Conservation (phyloP, 768 basidiomycete species). For the Lentinula lateritia region DNA sequence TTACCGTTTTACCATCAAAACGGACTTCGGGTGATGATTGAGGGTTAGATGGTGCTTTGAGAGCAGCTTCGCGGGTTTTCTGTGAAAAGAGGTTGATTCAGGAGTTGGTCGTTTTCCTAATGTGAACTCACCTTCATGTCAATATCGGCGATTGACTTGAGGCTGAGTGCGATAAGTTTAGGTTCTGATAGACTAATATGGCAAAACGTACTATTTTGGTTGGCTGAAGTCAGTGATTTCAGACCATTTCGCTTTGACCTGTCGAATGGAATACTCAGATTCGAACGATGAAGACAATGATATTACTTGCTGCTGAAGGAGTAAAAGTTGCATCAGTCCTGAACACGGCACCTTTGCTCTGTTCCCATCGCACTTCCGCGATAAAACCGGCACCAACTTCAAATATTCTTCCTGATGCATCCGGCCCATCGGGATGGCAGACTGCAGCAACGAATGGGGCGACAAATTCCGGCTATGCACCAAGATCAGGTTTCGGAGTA, state of each 20-base stretch:
- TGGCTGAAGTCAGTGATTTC: slow-evolving; percentile 78
- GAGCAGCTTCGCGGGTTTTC: slow-evolving; percentile 61
- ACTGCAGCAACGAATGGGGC: slow-evolving; percentile 90
- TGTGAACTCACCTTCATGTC: slow-evolving; percentile 42
- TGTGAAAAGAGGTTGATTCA: slow-evolving; percentile 11
- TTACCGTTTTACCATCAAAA: slow-evolving; percentile 86
- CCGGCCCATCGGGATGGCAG: slow-evolving; percentile 77
- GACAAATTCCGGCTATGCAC: slow-evolving; percentile 74
- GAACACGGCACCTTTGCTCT: slow-evolving; percentile 83
- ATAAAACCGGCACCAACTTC: slow-evolving; percentile 92
- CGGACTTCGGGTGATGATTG: slow-evolving; percentile 68
- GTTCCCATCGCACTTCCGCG: slow-evolving; percentile 91
- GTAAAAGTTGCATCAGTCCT: slow-evolving; percentile 88
- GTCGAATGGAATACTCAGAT: neutral
- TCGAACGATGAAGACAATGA: neutral
- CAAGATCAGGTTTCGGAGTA: neutral
- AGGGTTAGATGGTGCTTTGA: slow-evolving; percentile 56
- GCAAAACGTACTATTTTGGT: slow-evolving; percentile 53
- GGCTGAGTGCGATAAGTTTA: slow-evolving; percentile 37
- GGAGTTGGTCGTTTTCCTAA: neutral
- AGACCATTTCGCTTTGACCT: slow-evolving; percentile 82
- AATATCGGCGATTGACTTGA: slow-evolving; percentile 56
- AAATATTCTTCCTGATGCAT: slow-evolving; percentile 78
- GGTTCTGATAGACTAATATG: neutral
- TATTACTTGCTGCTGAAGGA: slow-evolving; percentile 73